Evolutionary conservation across 352 stramenopile genomes (phyloP), one percentile per base, ranked within the genome.

Genomic region (Globisporangium cederbergense): DNA sequence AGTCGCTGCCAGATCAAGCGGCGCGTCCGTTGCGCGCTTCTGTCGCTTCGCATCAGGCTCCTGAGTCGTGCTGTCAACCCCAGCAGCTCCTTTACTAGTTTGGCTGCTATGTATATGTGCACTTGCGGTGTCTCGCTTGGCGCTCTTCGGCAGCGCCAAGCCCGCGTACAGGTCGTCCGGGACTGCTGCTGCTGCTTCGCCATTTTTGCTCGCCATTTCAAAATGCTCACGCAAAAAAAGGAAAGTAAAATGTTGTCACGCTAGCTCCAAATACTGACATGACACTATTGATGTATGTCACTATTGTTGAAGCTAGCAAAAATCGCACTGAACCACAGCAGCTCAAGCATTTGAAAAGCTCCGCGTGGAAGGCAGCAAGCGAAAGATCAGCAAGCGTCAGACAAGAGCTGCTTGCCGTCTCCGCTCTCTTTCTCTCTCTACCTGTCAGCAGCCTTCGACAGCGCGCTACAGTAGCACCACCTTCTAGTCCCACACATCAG

Each of bases 91-190:
- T n/a, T 14, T 11, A 49, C 34, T 6, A 68, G 30, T 13, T 59
- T 47, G n/a, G n/a, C 65, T 34, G 43, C 53, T 11, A 28, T 28
- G 25, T 7, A 34, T 60, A 38, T 10, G 22, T 28, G 25, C 25
- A 22, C 10, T 11, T 50, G 3, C 18, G 11, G 59, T 58, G 28
- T 66, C 50, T n/a, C 78, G 78, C 67, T 86, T 87, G 34, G 64
- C 77, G 45, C 73, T 74, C 60, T 75, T 74, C 8, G 83, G 79
- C 52, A 82, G 58, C 63, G 56, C 47, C 38, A 91, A 65, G 20
- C 83, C 83, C 10, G 67, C 74, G 50, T 91, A 91, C 74, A 91
- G 62, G 65, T 89, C 82, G 25, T 63, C 65, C 4, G 25, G 25
- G 25, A 28, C 25, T 28, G 14, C 36, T 2, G 40, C 52, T 13